Conservation (phyloP, 2,329 filamentous ascomycete species). For the Macrophomina tecta region DNA sequence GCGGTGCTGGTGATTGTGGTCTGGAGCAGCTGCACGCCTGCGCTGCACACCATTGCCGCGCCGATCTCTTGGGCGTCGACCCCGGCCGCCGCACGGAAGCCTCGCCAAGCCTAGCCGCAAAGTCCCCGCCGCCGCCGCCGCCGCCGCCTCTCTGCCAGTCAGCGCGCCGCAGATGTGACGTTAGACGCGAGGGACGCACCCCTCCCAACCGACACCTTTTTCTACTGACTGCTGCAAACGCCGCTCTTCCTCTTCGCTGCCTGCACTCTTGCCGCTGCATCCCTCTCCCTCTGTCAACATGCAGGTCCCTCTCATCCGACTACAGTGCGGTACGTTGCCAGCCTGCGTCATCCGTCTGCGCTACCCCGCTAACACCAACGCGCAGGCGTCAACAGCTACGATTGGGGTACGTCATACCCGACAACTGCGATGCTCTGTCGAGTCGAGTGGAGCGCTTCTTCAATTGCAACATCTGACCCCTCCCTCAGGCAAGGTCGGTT, state of each 20-base stretch:
- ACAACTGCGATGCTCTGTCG: constrained; percentile 33
- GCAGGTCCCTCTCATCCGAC: constrained; percentile 82
- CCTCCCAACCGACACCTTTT: not conserved
- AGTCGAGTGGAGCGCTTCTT: constrained; percentile 24
- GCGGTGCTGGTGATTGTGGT: constrained; percentile 10
- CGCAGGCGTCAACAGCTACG: constrained; percentile 95
- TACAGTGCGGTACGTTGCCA: constrained; percentile 69
- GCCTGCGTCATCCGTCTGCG: constrained; percentile 27
- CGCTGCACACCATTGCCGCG: not conserved
- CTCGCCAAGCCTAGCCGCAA: not conserved
- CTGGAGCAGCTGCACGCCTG: not conserved
- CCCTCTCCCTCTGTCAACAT: constrained; percentile 46
- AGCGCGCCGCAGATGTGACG: constrained; percentile 15
- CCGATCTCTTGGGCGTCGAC: constrained; percentile 10
- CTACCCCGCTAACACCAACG: constrained; percentile 36
- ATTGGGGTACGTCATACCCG: constrained; percentile 72
- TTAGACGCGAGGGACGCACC: constrained; percentile 10
- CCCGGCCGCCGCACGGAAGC: constrained; percentile 8
- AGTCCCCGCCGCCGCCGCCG: constrained; percentile 17
- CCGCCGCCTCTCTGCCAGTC: not conserved
- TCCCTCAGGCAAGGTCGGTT: constrained; percentile 77
- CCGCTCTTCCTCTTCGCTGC: not conserved
- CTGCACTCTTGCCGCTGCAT: not conserved
- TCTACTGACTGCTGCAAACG: not conserved
- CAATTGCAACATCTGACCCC: constrained; percentile 33